A percentile compares a stretch with the other conserved stretches of the same genome.
Conservation (phyloP, 176 grass and related monocot species). For the Juncus effusus region DNA sequence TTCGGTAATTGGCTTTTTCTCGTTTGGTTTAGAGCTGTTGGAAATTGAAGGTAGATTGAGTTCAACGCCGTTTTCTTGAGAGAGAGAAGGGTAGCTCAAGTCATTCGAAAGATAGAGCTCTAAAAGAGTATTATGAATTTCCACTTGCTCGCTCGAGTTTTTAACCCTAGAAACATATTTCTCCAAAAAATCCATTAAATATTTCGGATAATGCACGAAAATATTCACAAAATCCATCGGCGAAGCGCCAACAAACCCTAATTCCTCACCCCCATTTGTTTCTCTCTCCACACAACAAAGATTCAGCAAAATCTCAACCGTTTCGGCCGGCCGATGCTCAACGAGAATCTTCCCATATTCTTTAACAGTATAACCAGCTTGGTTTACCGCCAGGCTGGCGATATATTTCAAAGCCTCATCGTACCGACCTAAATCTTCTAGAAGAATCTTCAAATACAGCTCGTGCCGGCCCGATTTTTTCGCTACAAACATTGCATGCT, state of each 20-base stretch:
- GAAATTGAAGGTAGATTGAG: background rate
- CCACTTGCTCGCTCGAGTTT: slow-evolving; percentile 75
- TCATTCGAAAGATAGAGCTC: slow-evolving; percentile 89
- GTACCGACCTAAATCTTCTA: slow-evolving; percentile 95
- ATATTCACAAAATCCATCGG: slow-evolving; percentile 97
- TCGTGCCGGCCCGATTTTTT: slow-evolving; percentile 94
- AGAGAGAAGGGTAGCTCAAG: slow-evolving; percentile 70
- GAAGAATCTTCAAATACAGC: slow-evolving; percentile 95
- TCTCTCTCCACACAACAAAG: slow-evolving; percentile 61
- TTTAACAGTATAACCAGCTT: slow-evolving; percentile 90
- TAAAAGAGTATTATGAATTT: slow-evolving; percentile 94
- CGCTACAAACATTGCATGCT: slow-evolving; percentile 96
- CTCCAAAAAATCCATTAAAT: slow-evolving; percentile 92
- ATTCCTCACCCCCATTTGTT: slow-evolving; percentile 46
- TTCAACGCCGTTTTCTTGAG: slow-evolving; percentile 60
- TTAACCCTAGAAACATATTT: slow-evolving; percentile 75
- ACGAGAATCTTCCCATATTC: slow-evolving; percentile 97
- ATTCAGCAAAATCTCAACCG: slow-evolving; percentile 72
- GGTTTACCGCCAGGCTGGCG: slow-evolving; percentile 77
- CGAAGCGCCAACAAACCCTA: slow-evolving; percentile 61
- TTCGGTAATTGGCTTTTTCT: slow-evolving; percentile 37
- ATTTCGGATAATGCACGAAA: slow-evolving; percentile 75
- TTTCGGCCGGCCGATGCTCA: slow-evolving; percentile 81
- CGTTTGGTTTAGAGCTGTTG: slow-evolving; percentile 41
- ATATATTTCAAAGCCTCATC: slow-evolving; percentile 89